Percentiles rank a stretch among this genome's conserved stretches.
These are phyloP conservation scores for Pycnococcus provasolii DNA, from an alignment of 139 green algal genomes.

Conservation along the genomic window DNA sequence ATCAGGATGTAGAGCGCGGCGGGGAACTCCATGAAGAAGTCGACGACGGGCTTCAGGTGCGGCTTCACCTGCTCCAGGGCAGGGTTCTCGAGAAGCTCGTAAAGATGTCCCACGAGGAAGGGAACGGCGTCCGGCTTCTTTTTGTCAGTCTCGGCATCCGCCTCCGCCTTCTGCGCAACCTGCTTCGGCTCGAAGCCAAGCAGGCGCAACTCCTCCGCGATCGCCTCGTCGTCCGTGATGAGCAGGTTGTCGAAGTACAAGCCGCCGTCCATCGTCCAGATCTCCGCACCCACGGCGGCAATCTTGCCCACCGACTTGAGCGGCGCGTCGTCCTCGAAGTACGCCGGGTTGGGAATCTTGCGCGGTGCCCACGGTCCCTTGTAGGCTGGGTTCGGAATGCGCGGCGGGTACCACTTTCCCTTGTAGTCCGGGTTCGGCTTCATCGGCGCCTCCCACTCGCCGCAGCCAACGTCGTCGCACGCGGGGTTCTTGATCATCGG, in stretches of 20 bases:
- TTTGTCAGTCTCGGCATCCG: too few species aligned
- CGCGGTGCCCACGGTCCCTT: slow-evolving; percentile 58
- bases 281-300: slow-evolving; percentile 66
- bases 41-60: too few species aligned
- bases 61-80: too few species aligned
- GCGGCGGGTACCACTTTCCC: slow-evolving; percentile 52
- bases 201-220: slow-evolving; percentile 18
- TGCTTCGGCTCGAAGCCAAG: too few species aligned
- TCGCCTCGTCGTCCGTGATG: slow-evolving; percentile 27
- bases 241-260: slow-evolving; percentile 49
- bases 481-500: slow-evolving; percentile 44
- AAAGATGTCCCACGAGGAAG: too few species aligned
- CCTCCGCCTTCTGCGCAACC: too few species aligned
- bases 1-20: too few species aligned
- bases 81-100: too few species aligned
- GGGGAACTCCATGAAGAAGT: too few species aligned
- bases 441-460: slow-evolving; percentile 69
- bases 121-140: too few species aligned
- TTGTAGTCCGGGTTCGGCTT: slow-evolving; percentile 85
- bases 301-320: slow-evolving; percentile 56
- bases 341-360: slow-evolving; percentile 67
- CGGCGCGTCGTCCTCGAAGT: slow-evolving; percentile 44
- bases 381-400: slow-evolving; percentile 83
- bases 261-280: slow-evolving; percentile 59
- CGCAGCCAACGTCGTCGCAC: slow-evolving; percentile 62